Evolutionary conservation across 164 flowering plant genomes (phyloP).

Genomic region (Liriodendron chinense): DNA sequence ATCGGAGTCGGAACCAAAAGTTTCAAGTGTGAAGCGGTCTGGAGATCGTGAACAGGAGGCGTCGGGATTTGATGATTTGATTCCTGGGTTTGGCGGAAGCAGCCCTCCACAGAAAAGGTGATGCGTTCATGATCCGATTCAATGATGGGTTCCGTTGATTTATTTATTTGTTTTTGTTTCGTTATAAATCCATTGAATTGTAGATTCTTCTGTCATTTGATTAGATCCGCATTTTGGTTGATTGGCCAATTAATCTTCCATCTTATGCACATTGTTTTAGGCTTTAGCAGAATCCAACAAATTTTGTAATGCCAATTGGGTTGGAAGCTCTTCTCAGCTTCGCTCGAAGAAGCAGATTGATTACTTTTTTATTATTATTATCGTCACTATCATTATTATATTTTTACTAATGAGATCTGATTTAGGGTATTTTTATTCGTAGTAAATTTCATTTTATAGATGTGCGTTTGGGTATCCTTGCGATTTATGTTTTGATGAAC

Average conservation of each 20-base stretch:
- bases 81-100: conserved; percentile 49
- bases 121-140: not conserved
- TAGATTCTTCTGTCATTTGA: not conserved
- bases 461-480: not conserved
- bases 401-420: not conserved
- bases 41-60: conserved; percentile 21
- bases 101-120: conserved; percentile 38
- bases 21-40: conserved; percentile 19
- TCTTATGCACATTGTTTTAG: too few species aligned
- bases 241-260: too few species aligned
- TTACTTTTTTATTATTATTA: too few species aligned
- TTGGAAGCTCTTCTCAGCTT: too few species aligned
- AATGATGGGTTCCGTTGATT: not conserved
- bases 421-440: not conserved
- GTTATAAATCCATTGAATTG: too few species aligned
- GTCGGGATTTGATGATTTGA: conserved; percentile 51
- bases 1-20: conserved; percentile 19
- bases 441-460: not conserved
- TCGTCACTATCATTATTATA: not conserved
- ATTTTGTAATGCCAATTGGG: too few species aligned
- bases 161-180: not conserved
- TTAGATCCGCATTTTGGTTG: not conserved
- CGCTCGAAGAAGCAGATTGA: not conserved
- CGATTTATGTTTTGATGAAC: too few species aligned
- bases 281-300: too few species aligned